Evolutionary conservation across 2,329 filamentous ascomycete species (phyloP), one percentile per base, ranked within the genome.

Genomic region (Talaromyces sp.): DNA sequence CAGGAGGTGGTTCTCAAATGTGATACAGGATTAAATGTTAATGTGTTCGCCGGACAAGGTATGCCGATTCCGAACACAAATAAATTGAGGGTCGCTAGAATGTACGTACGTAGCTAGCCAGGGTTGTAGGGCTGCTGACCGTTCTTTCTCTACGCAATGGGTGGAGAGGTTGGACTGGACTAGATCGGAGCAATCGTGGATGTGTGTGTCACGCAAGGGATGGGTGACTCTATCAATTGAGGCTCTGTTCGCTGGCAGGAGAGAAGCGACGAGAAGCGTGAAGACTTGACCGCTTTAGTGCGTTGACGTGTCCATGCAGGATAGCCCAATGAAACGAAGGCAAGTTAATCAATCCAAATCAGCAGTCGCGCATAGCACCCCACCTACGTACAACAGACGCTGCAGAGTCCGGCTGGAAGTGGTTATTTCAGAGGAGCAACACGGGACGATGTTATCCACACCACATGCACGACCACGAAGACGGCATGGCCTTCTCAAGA

Each of bases 231-330:
- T 61, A 54, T 43, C 49, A 43, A 27, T 61, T 65, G 63, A 65
- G 63, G 63, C 63, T 65, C 63, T 65, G 36, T 47, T 58, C 40
- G 60, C 60, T 31, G 49, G 31, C 38, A 61, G 40, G 25, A 31
- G 36, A 25, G 22, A 45, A 60, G 29, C 51, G 43, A 54, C 29
- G 38, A 61, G 64, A 47, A 45, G 15, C 34, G 22, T 43, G 58
- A 53, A 36, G 43, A 61, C 58, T 63, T 61, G 54, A 59, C 61
- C 63, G 61, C 67, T 68, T 65, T 69, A 61, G 58, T 36, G 54
- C 54, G 69, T 74, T 72, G 72, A 73, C 72, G 72, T 74, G 72
- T 71, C 69, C 70, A 67, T 72, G 68, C 43, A 11, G 38, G 54
- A 51, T 49, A 68, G 40, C 43, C 71, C 70, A 72, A 71, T 73